Conservation (phyloP, 345 rosid species). For the Euphorbia peplus region DNA sequence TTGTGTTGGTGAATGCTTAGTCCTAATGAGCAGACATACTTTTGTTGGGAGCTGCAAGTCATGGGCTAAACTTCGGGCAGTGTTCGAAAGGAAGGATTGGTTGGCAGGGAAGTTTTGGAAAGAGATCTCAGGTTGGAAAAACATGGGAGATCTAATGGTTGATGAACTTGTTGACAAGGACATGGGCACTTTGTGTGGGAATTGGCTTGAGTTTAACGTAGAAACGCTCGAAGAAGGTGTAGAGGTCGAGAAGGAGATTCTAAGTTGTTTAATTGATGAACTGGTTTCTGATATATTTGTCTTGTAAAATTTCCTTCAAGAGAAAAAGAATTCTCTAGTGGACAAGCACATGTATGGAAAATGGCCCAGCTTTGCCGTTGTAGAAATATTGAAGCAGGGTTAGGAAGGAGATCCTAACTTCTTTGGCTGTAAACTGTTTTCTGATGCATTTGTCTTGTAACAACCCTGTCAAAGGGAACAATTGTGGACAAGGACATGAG, state of each 20-base stretch:
- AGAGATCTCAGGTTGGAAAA: conserved; percentile 49
- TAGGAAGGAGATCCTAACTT: too few species aligned
- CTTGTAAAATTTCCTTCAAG: neutral
- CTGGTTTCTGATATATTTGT: conserved; percentile 49
- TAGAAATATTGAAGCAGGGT: too few species aligned
- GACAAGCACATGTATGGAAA: too few species aligned
- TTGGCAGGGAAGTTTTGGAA: conserved; percentile 57
- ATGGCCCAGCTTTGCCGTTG: too few species aligned
- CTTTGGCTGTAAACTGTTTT: too few species aligned
- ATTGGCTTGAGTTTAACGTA: conserved; percentile 60
- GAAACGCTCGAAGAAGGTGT: conserved; percentile 68
- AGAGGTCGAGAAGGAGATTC: conserved; percentile 57
- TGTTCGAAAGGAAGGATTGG: conserved; percentile 43
- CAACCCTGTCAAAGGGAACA: too few species aligned
- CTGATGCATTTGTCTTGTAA: too few species aligned
- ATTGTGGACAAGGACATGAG: too few species aligned
- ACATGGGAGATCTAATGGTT: conserved; percentile 62
- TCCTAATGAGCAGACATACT: conserved; percentile 27
- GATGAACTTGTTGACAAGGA: conserved; percentile 81
- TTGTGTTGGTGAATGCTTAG: conserved; percentile 49
- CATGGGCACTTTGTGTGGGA: conserved; percentile 61
- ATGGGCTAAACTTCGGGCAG: conserved; percentile 30
- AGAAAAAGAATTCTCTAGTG: too few species aligned
- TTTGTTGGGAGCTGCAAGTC: conserved; percentile 48
- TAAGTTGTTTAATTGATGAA: conserved; percentile 64